Evolutionary conservation across 2,329 filamentous ascomycete species (phyloP), one percentile per base, ranked within the genome.

Genomic region (Pyrenophora seminiperda): DNA sequence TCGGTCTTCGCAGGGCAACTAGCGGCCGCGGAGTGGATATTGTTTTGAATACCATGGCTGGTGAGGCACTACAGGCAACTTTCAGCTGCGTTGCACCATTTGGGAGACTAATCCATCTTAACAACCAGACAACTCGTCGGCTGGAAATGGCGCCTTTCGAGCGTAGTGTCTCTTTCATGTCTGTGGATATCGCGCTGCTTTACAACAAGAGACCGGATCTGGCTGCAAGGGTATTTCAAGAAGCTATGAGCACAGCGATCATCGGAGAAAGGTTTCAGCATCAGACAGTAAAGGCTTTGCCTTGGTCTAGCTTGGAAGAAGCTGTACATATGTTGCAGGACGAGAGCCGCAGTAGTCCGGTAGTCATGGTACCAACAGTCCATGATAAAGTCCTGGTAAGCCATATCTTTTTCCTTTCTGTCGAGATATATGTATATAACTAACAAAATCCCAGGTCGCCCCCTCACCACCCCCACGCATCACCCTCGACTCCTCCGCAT

Each of bases 21-120:
- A 14, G 50, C 31, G 50, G 62, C 11, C 45, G 54, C 5, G 72
- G 72, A 11, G 60, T 73, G 5, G 70, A 75, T 49, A 59, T 69
- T 1, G 56, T 71, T 0, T 18, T 63, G 3, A 74, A 74, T 53
- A 53, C 51, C 1, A 32, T 63, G 0, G 47, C 58, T 19, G 71
- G 70, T 1, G 58, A 67, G n/a, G 36, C 55, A 3, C 53, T 73
- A 1, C 58, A 59, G 2, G 71, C 71, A 0, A 76, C 74, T 0
- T 81, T 76, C 75, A 58, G 70, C 4, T 79, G 76, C 37, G 63
- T 82, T 2, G 78, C 78, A 0, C 38, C 56, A 18, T 54, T 57
- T 41, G 65, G 65, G 10, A 41, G 39, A 15, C 57, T 66, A 10
- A 18, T 66, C 4, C 58, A 68, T 33, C 54, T 67, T 7, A 47